These are phyloP conservation scores for Coemansia umbellata DNA, from an alignment of 192 early-diverging fungal genomes.

Conservation along the genomic window DNA sequence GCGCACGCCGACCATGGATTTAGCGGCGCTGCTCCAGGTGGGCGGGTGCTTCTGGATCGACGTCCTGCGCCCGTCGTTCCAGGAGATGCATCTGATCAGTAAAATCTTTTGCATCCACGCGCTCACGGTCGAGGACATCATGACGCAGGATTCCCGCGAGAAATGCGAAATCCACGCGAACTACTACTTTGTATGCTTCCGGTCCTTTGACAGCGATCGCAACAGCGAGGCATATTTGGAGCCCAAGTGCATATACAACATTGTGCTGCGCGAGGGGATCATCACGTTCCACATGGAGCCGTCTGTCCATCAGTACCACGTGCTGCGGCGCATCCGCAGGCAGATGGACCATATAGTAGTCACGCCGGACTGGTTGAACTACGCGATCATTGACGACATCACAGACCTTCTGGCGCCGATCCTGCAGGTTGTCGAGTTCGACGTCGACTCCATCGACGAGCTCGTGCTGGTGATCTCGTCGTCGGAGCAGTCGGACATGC, in stretches of 20 bases:
- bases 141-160: constrained; percentile 87
- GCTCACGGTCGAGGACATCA: constrained; percentile 87
- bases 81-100: constrained; percentile 62
- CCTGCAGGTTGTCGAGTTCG: constrained; percentile 82
- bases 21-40: constrained; percentile 31
- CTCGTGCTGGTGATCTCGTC: constrained; percentile 89
- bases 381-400: constrained; percentile 92
- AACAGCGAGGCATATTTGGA: constrained; percentile 60
- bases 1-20: constrained; percentile 45
- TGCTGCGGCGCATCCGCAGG: constrained; percentile 79
- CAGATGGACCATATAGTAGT: constrained; percentile 80
- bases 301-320: constrained; percentile 76
- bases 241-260: constrained; percentile 62
- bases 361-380: constrained; percentile 95
- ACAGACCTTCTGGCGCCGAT: constrained; percentile 89
- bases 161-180: constrained; percentile 74
- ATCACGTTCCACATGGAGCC: constrained; percentile 84
- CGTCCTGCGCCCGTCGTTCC: constrained; percentile 58
- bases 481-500: constrained; percentile 79
- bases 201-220: constrained; percentile 67
- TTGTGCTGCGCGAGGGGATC: constrained; percentile 67
- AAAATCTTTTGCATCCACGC: constrained; percentile 75
- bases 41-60: constrained; percentile 76
- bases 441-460: constrained; percentile 95
- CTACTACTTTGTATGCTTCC: constrained; percentile 92